Evolutionary conservation across 345 rosid species (phyloP).

Genomic region (Camelina neglecta): DNA sequence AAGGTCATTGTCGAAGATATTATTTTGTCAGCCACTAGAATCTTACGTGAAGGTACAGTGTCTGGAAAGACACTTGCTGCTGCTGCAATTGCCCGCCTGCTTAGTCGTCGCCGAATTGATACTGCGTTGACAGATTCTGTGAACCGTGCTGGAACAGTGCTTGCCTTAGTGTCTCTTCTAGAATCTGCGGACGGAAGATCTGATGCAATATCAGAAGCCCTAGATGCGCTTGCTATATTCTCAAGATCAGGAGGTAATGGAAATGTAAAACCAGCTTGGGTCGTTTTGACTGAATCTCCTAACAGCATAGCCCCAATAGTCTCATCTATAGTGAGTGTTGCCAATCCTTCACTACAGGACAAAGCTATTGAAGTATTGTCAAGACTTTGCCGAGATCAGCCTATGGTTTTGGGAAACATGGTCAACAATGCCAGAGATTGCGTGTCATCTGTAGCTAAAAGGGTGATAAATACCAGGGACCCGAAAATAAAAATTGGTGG

Average conservation of each 20-base stretch:
- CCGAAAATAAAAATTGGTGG: constrained; percentile 91
- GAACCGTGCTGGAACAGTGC: constrained; percentile 91
- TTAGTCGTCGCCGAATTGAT: constrained; percentile 72
- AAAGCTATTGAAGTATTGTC: constrained; percentile 94
- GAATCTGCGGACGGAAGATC: constrained; percentile 77
- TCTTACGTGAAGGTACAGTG: constrained; percentile 88
- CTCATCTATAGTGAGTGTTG: constrained; percentile 68
- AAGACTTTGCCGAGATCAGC: constrained; percentile 84
- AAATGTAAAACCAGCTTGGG: constrained; percentile 87
- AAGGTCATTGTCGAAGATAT: constrained; percentile 78
- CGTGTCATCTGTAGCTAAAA: constrained; percentile 64
- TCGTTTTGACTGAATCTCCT: constrained; percentile 84
- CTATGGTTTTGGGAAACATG: constrained; percentile 78
- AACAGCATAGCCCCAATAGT: constrained; percentile 84
- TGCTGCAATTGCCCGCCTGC: constrained; percentile 92
- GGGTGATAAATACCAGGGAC: constrained; percentile 70
- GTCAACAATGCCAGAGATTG: constrained; percentile 72
- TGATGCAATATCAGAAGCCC: constrained; percentile 77
- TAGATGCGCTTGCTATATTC: constrained; percentile 91
- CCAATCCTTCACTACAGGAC: constrained; percentile 78
- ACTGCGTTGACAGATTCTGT: constrained; percentile 77
- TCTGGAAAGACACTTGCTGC: constrained; percentile 96
- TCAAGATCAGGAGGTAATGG: constrained; percentile 72
- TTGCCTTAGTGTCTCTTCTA: constrained; percentile 89
- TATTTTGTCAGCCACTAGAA: constrained; percentile 88